phyloP scores from a whole-genome alignment of 2,329 filamentous ascomycete genomes.

The Trichoderma harzianum region DNA sequence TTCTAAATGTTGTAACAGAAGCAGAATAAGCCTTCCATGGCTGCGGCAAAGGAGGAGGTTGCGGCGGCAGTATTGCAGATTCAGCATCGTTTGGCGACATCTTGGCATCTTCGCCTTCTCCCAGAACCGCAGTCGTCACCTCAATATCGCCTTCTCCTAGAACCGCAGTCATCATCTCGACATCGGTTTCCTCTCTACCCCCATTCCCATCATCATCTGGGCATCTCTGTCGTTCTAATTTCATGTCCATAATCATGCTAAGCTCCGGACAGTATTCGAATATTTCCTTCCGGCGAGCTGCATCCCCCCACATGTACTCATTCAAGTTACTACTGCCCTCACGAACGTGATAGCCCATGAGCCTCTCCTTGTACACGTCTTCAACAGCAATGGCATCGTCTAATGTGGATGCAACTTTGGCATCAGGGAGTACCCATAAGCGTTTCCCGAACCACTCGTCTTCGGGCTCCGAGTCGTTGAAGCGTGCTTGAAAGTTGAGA shows the following conservation, averaged over 20 bases:
- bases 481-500: conserved; percentile 47
- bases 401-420: conserved; percentile 42
- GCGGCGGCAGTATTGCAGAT: conserved; percentile 4
- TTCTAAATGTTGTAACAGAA: not conserved
- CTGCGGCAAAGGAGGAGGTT: conserved; percentile 22
- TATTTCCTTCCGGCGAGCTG: conserved; percentile 42
- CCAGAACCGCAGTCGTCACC: not conserved
- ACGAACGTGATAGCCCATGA: conserved; percentile 54
- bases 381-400: conserved; percentile 48
- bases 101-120: not conserved
- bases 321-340: conserved; percentile 41
- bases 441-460: conserved; percentile 55
- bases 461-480: conserved; percentile 49
- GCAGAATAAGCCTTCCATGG: not conserved
- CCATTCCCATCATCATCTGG: conserved; percentile 21
- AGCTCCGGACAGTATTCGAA: conserved; percentile 57
- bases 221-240: conserved; percentile 49
- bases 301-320: conserved; percentile 46
- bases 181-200: not conserved
- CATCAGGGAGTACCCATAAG: conserved; percentile 45
- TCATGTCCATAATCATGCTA: conserved; percentile 55
- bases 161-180: not conserved
- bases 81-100: not conserved
- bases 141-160: not conserved
- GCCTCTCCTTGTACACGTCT: conserved; percentile 45